phyloP scores from a whole-genome alignment of 306 rosid species.

The Hippophae rhamnoides region DNA sequence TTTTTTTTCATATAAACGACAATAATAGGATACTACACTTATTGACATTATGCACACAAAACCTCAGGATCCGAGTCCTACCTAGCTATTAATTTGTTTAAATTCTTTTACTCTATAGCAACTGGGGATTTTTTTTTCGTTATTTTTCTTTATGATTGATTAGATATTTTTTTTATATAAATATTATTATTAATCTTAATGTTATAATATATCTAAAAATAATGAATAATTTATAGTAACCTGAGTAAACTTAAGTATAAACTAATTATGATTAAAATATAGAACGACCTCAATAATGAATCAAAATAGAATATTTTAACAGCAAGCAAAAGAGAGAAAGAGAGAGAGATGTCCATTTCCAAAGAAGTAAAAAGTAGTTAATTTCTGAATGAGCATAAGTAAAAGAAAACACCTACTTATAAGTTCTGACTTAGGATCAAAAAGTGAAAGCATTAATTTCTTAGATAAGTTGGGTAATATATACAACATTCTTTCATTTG shows the following conservation, averaged over 20 bases:
- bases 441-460: background rate
- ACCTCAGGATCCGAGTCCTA: slow-evolving; percentile 29
- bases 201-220: too few relatives aligned
- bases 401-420: slow-evolving; percentile 9
- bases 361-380: slow-evolving; percentile 5
- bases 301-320: background rate
- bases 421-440: background rate
- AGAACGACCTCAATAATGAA: too few relatives aligned
- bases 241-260: too few relatives aligned
- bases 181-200: too few relatives aligned
- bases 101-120: too few relatives aligned
- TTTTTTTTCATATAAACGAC: slow-evolving; percentile 15
- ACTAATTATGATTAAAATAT: too few relatives aligned
- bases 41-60: slow-evolving; percentile 18
- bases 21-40: slow-evolving; percentile 18
- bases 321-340: background rate
- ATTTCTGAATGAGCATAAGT: background rate
- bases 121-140: too few relatives aligned
- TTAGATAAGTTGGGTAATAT: slow-evolving; percentile 1
- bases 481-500: slow-evolving; percentile 13
- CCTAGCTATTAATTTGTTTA: slow-evolving; percentile 7
- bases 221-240: too few relatives aligned
- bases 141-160: too few relatives aligned
- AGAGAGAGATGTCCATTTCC: background rate
- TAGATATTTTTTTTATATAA: too few relatives aligned